Evolutionary conservation across 2,329 filamentous ascomycete species (phyloP).

Genomic region (Celoporthe dispersa): DNA sequence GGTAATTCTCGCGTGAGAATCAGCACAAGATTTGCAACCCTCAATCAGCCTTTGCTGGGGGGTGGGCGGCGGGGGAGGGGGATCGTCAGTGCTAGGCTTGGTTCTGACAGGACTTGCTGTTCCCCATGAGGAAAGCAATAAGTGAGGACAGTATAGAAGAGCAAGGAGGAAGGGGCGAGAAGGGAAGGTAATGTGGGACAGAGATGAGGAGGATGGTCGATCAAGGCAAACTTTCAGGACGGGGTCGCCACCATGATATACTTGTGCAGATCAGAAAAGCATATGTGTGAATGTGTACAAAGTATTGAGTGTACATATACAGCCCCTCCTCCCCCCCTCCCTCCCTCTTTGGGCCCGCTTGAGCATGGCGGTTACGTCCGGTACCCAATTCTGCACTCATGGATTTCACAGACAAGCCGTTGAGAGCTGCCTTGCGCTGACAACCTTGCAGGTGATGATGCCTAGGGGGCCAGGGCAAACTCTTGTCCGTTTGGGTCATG

Average conservation of each 20-base stretch:
- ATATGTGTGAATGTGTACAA: background rate
- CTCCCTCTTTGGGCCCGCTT: background rate
- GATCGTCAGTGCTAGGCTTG: background rate
- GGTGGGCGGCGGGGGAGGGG: background rate
- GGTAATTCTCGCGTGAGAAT: background rate
- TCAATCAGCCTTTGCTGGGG: background rate
- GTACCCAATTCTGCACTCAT: constrained; percentile 12
- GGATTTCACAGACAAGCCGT: constrained; percentile 9
- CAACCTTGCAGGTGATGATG: constrained; percentile 17
- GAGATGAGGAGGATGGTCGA: constrained; percentile 10
- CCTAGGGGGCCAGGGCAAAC: constrained; percentile 12
- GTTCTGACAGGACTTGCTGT: background rate
- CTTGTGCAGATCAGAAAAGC: constrained; percentile 16
- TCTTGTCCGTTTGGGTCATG: constrained; percentile 17
- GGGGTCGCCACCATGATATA: constrained; percentile 26
- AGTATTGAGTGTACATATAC: background rate
- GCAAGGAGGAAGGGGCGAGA: constrained; percentile 10
- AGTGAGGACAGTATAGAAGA: constrained; percentile 2
- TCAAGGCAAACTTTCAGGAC: constrained; percentile 7
- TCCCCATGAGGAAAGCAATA: background rate
- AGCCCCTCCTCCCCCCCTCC: background rate
- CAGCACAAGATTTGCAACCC: background rate
- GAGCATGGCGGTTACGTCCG: constrained; percentile 1
- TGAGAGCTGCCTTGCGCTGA: constrained; percentile 18
- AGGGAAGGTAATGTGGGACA: constrained; percentile 23